Evolutionary conservation across 2,329 filamentous ascomycete genomes (phyloP).

Genomic region (Exophiala lecanii-corni): DNA sequence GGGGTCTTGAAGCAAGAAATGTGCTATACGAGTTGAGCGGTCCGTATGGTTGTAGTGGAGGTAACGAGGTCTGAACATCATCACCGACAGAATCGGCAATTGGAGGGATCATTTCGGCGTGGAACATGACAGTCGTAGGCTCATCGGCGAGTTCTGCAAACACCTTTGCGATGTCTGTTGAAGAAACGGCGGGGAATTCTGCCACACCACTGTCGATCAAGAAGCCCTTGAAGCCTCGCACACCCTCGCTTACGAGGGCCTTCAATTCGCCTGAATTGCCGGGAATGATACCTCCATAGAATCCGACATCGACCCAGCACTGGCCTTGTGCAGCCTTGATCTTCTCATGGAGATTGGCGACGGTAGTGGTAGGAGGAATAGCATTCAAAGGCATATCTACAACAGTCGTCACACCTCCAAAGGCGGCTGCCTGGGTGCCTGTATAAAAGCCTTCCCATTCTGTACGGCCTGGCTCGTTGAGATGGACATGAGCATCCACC

Average conservation of each 20-base stretch:
- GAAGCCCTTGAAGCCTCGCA: slow-evolving; percentile 96
- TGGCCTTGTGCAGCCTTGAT: slow-evolving; percentile 75
- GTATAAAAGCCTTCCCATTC: slow-evolving; percentile 99
- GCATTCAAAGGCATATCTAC: slow-evolving; percentile 98
- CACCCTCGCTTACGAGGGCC: slow-evolving; percentile 75
- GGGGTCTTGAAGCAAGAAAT: slow-evolving; percentile 85
- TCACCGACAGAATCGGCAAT: slow-evolving; percentile 75
- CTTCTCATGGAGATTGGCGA: slow-evolving; percentile 78
- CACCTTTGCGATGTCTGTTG: slow-evolving; percentile 70
- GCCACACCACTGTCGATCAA: slow-evolving; percentile 96
- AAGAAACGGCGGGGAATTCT: slow-evolving; percentile 88
- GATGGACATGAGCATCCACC: slow-evolving; percentile 94
- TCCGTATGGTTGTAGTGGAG: slow-evolving; percentile 66
- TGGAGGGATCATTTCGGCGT: slow-evolving; percentile 96
- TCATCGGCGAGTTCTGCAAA: slow-evolving; percentile 75
- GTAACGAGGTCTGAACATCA: slow-evolving; percentile 63
- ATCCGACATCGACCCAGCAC: slow-evolving; percentile 98
- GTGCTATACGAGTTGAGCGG: slow-evolving; percentile 76
- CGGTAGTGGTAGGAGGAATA: slow-evolving; percentile 90
- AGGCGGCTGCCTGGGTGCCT: slow-evolving; percentile 87
- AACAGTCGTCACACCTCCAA: slow-evolving; percentile 93
- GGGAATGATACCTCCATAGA: slow-evolving; percentile 91
- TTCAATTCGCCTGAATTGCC: slow-evolving; percentile 78
- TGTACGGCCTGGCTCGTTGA: slow-evolving; percentile 93
- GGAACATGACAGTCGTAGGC: slow-evolving; percentile 95